These are phyloP conservation scores for Dionaea muscipula DNA, from an alignment of 179 eudicot species.

Conservation along the genomic window DNA sequence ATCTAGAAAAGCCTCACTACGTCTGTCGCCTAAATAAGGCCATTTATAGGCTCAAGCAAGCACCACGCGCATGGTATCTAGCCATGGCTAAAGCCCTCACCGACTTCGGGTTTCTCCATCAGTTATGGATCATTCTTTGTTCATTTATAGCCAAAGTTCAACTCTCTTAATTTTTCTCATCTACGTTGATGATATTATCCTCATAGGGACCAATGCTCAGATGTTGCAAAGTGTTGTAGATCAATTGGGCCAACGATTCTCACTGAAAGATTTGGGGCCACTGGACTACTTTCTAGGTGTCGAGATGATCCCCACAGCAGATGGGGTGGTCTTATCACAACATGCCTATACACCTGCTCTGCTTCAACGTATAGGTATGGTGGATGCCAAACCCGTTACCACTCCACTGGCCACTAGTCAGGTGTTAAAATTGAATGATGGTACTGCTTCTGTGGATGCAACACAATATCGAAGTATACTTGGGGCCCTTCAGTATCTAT, in stretches of 20 bases:
- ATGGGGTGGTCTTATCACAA: too few species aligned
- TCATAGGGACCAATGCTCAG: background rate
- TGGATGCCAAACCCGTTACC: too few species aligned
- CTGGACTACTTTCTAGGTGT: too few species aligned
- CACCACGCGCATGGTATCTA: background rate
- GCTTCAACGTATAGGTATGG: too few species aligned
- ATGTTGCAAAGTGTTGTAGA: background rate
- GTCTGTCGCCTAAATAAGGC: background rate
- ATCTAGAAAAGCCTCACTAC: background rate
- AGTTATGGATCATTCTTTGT: background rate
- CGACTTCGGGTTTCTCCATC: too few species aligned
- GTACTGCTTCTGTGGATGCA: background rate
- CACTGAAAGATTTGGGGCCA: too few species aligned
- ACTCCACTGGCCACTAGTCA: too few species aligned
- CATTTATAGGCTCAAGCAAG: background rate
- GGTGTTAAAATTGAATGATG: background rate
- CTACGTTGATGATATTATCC: background rate
- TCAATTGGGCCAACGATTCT: background rate
- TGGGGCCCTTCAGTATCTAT: conserved; percentile 2
- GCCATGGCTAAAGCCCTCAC: too few species aligned
- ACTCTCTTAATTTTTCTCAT: background rate
- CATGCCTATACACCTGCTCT: too few species aligned
- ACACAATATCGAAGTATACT: background rate
- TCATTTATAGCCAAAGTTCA: background rate
- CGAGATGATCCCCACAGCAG: too few species aligned